A percentile compares a stretch with the other conserved stretches of the same genome.
These are phyloP conservation scores for Cladosporium sp. DNA, from an alignment of 2,329 filamentous ascomycete genomes.

Conservation along the genomic window DNA sequence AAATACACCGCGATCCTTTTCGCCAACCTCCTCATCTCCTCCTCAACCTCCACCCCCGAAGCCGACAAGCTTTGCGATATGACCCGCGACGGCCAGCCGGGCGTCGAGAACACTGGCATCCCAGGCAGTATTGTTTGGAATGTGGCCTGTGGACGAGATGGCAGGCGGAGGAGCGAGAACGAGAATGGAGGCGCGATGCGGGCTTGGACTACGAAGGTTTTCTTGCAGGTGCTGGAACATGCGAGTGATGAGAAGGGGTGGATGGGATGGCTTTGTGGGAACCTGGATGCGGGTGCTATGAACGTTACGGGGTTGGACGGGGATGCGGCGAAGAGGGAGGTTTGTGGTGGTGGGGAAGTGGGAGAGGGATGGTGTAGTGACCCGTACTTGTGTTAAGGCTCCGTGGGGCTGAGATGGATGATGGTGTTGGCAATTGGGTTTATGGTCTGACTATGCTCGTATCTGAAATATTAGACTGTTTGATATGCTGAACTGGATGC, in stretches of 20 bases:
- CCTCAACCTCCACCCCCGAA: slow-evolving; percentile 15
- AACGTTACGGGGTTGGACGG: slow-evolving; percentile 23
- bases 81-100: slow-evolving; percentile 1
- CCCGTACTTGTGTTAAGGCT: not conserved
- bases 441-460: too few relatives aligned
- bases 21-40: slow-evolving; percentile 18
- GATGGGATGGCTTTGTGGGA: slow-evolving; percentile 18
- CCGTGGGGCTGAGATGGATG: too few relatives aligned
- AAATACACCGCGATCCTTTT: slow-evolving; percentile 20
- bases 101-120: slow-evolving; percentile 17
- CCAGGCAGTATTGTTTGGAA: slow-evolving; percentile 18
- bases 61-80: slow-evolving; percentile 16
- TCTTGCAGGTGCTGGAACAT: slow-evolving; percentile 19
- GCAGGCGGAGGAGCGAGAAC: slow-evolving; percentile 11
- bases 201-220: slow-evolving; percentile 18
- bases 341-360: not conserved
- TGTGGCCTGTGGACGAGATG: slow-evolving; percentile 20
- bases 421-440: too few relatives aligned
- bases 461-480: too few relatives aligned
- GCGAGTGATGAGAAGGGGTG: slow-evolving; percentile 20
- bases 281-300: slow-evolving; percentile 20
- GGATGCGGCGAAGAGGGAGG: slow-evolving; percentile 12
- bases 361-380: not conserved
- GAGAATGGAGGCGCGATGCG: slow-evolving; percentile 15
- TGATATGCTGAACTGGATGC: too few relatives aligned